These are phyloP conservation scores for Citeromyces siamensis DNA, from an alignment of 1,139 yeast species.

Conservation along the genomic window DNA sequence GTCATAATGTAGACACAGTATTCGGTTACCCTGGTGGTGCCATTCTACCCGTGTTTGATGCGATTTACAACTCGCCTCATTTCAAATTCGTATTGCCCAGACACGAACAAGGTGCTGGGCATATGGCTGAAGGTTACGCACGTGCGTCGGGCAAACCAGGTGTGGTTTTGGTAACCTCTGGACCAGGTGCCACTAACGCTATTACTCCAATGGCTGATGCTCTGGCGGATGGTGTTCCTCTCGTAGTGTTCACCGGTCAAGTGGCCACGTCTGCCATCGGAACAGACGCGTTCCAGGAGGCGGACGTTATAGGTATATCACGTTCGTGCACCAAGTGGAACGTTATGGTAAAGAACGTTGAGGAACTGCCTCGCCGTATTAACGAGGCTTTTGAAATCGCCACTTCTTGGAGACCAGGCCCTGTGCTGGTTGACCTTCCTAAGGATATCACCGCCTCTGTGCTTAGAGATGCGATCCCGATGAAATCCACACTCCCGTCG, in stretches of 20 bases:
- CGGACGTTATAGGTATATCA: constrained; percentile 93
- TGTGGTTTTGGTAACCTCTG: constrained; percentile 93
- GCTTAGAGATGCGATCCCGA: constrained; percentile 78
- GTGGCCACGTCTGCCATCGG: constrained; percentile 94
- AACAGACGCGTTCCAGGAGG: constrained; percentile 98
- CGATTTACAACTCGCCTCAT: constrained; percentile 82
- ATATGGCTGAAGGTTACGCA: constrained; percentile 99
- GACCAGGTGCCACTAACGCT: constrained; percentile 98
- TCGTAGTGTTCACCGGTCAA: constrained; percentile 97
- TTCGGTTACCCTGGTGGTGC: constrained; percentile 99
- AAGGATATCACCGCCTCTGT: constrained; percentile 95
- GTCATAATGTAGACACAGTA: constrained; percentile 90
- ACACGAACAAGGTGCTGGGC: constrained; percentile 99
- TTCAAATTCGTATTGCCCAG: constrained; percentile 88
- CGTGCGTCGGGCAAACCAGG: constrained; percentile 96
- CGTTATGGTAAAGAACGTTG: constrained; percentile 92
- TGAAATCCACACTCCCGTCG: constrained; percentile 75
- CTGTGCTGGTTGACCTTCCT: constrained; percentile 93
- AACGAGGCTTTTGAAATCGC: constrained; percentile 98
- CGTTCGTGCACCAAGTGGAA: constrained; percentile 98
- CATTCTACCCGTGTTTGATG: constrained; percentile 93
- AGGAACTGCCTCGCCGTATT: constrained; percentile 88
- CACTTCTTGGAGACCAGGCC: constrained; percentile 94
- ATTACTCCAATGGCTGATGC: constrained; percentile 98
- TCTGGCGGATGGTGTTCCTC: constrained; percentile 91